Base-by-base conservation (phyloP, 805 yeast genomes). In the Candida loeiensis region DNA sequence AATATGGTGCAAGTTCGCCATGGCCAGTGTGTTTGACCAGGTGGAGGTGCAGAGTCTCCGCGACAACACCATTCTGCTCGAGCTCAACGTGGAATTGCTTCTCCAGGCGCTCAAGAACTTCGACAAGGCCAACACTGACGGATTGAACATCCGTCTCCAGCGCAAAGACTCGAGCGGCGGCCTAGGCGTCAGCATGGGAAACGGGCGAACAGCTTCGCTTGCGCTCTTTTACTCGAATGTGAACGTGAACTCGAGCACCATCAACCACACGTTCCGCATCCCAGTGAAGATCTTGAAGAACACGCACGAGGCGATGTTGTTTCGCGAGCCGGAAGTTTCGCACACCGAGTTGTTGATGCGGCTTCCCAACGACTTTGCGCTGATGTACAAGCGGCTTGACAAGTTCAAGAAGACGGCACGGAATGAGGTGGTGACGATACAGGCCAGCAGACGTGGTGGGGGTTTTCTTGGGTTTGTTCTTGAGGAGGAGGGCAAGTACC, bases 201-300 rank as follows among this genome's bases (percentile, higher is more conserved):
- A 61, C 27, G 64, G 71, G 22, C 49, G 74, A 34, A 60, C 69
- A 1, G 82, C 84, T 1, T 71, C 75, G 16, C 59, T 84, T 40
- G 77, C 80, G 0, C 48, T 84, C 12, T 71, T 68, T 47, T 81
- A 79, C 51, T 69, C 76, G 14, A 80, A 77, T 45, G 61, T 59
- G 57, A 50, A 64, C 57, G 25, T 55, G 57, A 37, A 56, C 58
- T 39, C 71, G 7, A 70, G 73, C 17, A 62, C 76, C 2, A 70
- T 85, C 13, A 73, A 74, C 45, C 88, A 83, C 51, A 73, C 85
- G 6, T 79, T 81, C 50, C 77, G 79, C 37, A 75, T 90, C 14
- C 91, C 95, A 0, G 85, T 85, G 1, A 66, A 80, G 48, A 64
- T 85, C 30, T 52, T 85, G 41, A 74, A 79, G 43, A 69, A 66